These are phyloP conservation scores for Pachysandra terminalis DNA, from an alignment of 164 flowering plant genomes.

Conservation along the genomic window DNA sequence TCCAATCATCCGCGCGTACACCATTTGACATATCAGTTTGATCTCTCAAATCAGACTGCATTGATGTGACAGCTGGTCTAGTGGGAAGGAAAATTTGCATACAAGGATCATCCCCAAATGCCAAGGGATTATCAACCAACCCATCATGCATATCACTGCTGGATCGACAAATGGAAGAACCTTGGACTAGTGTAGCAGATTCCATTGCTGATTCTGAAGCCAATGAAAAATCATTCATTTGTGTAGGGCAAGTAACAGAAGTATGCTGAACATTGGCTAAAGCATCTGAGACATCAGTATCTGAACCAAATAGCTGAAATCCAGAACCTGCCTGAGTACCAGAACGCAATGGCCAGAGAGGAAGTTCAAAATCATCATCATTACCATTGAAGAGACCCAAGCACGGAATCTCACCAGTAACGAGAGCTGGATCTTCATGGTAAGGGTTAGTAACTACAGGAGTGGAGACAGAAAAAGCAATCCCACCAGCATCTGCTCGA, in stretches of 20 bases:
- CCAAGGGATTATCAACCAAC: constrained; percentile 72
- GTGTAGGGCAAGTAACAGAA: constrained; percentile 37
- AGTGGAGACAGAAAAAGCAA: constrained; percentile 38
- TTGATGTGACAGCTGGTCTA: constrained; percentile 48
- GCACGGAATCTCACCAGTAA: constrained; percentile 32
- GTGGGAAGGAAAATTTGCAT: constrained; percentile 88
- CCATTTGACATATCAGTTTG: constrained; percentile 54
- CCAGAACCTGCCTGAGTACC: constrained; percentile 48
- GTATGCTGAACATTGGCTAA: constrained; percentile 47
- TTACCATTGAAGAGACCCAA: constrained; percentile 56
- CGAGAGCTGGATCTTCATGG: constrained; percentile 47
- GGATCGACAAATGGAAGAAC: constrained; percentile 39
- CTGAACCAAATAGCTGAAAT: constrained; percentile 69
- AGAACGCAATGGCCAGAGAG: constrained; percentile 59
- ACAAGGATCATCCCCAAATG: constrained; percentile 78
- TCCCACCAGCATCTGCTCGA: constrained; percentile 31
- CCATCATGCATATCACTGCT: constrained; percentile 42
- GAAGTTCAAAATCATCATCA: constrained; percentile 62
- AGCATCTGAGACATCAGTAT: constrained; percentile 53
- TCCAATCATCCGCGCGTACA: constrained; percentile 73
- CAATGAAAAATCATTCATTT: constrained; percentile 55
- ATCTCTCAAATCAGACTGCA: constrained; percentile 48
- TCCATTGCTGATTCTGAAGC: constrained; percentile 42
- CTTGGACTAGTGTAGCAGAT: constrained; percentile 39
- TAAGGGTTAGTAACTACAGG: constrained; percentile 48